Conservation (phyloP, 768 basidiomycete genomes). For the Daedaleopsis sinensis region DNA sequence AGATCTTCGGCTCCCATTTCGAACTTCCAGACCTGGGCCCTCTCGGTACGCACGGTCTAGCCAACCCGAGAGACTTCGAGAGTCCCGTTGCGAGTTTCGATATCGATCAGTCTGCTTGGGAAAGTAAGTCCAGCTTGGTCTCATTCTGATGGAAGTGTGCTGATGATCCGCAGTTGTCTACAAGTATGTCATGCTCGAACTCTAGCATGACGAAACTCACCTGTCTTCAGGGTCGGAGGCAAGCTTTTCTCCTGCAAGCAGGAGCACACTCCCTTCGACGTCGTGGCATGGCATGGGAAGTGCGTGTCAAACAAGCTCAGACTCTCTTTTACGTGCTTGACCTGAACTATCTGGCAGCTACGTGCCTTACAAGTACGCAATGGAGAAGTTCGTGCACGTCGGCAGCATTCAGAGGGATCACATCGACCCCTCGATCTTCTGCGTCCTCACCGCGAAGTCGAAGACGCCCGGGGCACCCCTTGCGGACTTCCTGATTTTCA, state of each 20-base stretch:
- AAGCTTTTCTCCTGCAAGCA: constrained; percentile 56
- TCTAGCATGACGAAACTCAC: background rate
- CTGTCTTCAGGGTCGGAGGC: constrained; percentile 49
- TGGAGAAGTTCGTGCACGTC: constrained; percentile 65
- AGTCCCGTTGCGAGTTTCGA: constrained; percentile 66
- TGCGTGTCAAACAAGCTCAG: constrained; percentile 32
- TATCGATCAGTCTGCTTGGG: constrained; percentile 62
- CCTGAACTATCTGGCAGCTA: constrained; percentile 41
- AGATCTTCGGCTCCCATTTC: constrained; percentile 67
- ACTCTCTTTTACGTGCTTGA: too few relatives aligned
- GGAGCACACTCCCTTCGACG: constrained; percentile 71
- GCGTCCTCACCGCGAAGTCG: constrained; percentile 67
- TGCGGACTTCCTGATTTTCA: constrained; percentile 67
- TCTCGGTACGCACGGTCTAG: constrained; percentile 66
- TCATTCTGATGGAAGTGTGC: background rate
- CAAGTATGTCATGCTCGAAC: constrained; percentile 39
- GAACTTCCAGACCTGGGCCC: constrained; percentile 67
- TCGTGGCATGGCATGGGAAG: constrained; percentile 75
- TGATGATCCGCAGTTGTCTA: constrained; percentile 43
- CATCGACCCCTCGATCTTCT: constrained; percentile 71
- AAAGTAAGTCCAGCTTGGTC: constrained; percentile 41
- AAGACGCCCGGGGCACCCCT: constrained; percentile 60
- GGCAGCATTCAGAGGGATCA: constrained; percentile 71
- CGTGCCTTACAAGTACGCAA: constrained; percentile 66
- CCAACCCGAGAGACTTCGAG: constrained; percentile 67